Evolutionary conservation across 352 stramenopile genomes (phyloP), one percentile per base, ranked within the genome.

Genomic region (Pythium oligandrum): DNA sequence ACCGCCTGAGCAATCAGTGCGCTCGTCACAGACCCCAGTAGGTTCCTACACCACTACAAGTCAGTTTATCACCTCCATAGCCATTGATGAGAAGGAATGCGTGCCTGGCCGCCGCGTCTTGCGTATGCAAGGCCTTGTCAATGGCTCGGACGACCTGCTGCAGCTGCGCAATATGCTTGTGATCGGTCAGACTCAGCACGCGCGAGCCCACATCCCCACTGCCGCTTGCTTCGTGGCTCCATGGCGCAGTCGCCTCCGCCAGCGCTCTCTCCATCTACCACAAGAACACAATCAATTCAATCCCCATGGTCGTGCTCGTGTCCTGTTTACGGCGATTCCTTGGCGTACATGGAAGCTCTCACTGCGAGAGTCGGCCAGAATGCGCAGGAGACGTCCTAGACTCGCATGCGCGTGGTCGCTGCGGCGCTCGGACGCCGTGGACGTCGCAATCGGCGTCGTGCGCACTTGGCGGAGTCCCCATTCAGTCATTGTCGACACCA

Each of bases 131-230:
- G 37, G 59, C 53, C 6, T 33, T 47, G 35, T 68, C 50, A 11
- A 59, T 44, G 5, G 51, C 42, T 2, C 43, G 34, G 8, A 64
- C 3, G 4, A 78, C 66, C 5, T 42, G 56, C 50, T 79, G 67
- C 11, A 88, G 31, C 53, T 71, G 73, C 40, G 74, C 69, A 61
- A 91, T 82, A 9, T 60, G 61, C 45, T 82, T 84, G 65, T 91
- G 78, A 51, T 91, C 81, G 34, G 56, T 38, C 30, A 70, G 49
- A 31, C 51, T 37, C 3, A 57, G 46, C 38, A 48, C 40, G 4
- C 44, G 54, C 12, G 31, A 8, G 1, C 45, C 36, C 35, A 7
- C 3, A 6, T 31, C 44, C 7, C 12, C 33, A 12, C 4, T 8
- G 44, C 10, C 12, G 35, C 3, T 44, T 11, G 48, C 17, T 26